Evolutionary conservation across 805 yeast species (phyloP).

Genomic region (Hanseniaspora pseudoguilliermondii): DNA sequence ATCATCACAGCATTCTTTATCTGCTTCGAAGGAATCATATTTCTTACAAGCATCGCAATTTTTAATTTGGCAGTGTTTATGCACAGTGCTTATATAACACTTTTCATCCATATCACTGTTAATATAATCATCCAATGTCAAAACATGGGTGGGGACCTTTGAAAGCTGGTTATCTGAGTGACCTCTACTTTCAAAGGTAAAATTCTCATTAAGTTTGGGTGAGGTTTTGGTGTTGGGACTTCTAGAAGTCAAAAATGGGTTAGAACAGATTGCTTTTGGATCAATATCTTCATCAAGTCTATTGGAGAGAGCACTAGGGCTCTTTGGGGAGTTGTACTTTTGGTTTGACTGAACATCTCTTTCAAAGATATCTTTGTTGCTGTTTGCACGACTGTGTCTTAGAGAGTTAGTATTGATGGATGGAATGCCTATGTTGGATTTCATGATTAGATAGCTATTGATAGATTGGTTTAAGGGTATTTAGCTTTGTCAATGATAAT

Average conservation of each 20-base stretch:
- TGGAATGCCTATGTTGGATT: background rate
- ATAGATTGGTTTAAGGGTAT: no score
- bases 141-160: constrained; percentile 7
- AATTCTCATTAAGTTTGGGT: background rate
- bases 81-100: background rate
- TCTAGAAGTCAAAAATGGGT: background rate
- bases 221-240: background rate
- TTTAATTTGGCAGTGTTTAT: background rate
- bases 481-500: no score
- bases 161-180: background rate
- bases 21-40: background rate
- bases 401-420: background rate
- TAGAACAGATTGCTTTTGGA: background rate
- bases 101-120: constrained; percentile 12
- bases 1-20: background rate
- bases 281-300: background rate
- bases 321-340: background rate
- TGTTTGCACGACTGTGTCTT: background rate
- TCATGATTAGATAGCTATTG: background rate
- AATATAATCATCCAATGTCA: constrained; percentile 2
- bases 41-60: background rate
- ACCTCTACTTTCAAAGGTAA: background rate
- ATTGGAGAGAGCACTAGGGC: background rate
- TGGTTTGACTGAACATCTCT: constrained; percentile 8
- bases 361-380: constrained; percentile 12